Conservation (phyloP, 306 rosid genomes). For the Acacia acuminata region DNA sequence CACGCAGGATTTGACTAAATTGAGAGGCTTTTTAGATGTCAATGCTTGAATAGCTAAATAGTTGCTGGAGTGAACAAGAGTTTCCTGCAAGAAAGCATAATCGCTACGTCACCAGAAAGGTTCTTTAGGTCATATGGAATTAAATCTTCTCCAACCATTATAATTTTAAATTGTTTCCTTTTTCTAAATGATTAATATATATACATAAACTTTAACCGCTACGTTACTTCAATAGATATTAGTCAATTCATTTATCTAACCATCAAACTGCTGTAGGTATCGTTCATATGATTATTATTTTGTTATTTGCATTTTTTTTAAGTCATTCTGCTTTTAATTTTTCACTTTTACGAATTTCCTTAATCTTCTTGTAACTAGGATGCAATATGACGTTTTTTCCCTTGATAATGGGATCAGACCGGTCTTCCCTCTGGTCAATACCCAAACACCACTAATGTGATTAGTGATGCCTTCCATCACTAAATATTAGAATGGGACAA, state of each 20-base stretch:
- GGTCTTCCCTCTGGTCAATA: background rate
- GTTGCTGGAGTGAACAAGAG: slow-evolving; percentile 84
- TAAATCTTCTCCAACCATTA: slow-evolving; percentile 16
- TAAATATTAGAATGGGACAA: background rate
- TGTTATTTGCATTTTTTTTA: background rate
- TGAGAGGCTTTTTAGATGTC: slow-evolving; percentile 48
- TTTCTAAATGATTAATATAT: slow-evolving; percentile 9
- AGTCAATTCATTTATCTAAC: background rate
- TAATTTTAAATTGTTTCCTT: background rate
- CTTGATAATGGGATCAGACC: background rate
- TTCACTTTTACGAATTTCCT: background rate
- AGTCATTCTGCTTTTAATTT: background rate
- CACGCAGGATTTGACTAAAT: slow-evolving; percentile 78
- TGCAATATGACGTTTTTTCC: background rate
- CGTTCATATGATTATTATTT: background rate
- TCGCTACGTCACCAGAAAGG: slow-evolving; percentile 30
- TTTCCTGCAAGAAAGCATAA: slow-evolving; percentile 69
- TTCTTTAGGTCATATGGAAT: slow-evolving; percentile 11
- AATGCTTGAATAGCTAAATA: slow-evolving; percentile 70
- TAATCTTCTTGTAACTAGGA: background rate
- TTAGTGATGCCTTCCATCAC: background rate
- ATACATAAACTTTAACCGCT: background rate
- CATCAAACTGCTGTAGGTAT: background rate
- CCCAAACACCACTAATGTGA: background rate
- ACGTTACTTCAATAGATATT: too few relatives aligned